A percentile compares a stretch with the other conserved stretches of the same genome.
Conservation (phyloP, 805 yeast genomes). For the Metschnikowia koreensis region DNA sequence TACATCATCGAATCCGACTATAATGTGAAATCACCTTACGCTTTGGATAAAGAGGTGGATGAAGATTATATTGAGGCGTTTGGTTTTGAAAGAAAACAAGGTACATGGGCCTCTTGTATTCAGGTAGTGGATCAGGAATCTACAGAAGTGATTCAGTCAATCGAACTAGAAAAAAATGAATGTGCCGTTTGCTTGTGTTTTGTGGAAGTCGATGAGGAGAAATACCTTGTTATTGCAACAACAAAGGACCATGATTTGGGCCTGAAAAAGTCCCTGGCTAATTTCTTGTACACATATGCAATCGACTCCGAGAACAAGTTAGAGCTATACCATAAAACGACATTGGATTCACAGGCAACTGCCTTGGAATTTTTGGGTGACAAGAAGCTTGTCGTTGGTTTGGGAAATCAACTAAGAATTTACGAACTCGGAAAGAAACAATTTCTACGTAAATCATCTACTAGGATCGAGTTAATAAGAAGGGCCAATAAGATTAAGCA, state of each 20-base stretch:
- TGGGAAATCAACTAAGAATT: conserved; percentile 50
- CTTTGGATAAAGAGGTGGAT: conserved; percentile 20
- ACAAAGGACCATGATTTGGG: conserved; percentile 25
- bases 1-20: conserved; percentile 47
- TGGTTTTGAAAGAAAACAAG: conserved; percentile 34
- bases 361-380: conserved; percentile 56
- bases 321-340: conserved; percentile 58
- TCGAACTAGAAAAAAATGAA: conserved; percentile 46
- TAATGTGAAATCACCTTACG: conserved; percentile 32
- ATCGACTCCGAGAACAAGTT: conserved; percentile 35
- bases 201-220: conserved; percentile 22
- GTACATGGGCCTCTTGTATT: conserved; percentile 52
- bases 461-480: conserved; percentile 41
- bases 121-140: conserved; percentile 44
- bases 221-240: conserved; percentile 48
- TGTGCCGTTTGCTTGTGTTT: conserved; percentile 41
- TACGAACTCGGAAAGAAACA: conserved; percentile 81
- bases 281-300: conserved; percentile 37
- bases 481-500: conserved; percentile 53
- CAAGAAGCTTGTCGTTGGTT: conserved; percentile 55
- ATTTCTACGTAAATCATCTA: conserved; percentile 62
- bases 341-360: conserved; percentile 45
- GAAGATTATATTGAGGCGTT: conserved; percentile 43
- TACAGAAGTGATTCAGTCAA: conserved; percentile 36
- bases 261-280: conserved; percentile 26